Evolutionary conservation across 768 basidiomycete species (phyloP).

Genomic region (Infundibulicybe gibba): DNA sequence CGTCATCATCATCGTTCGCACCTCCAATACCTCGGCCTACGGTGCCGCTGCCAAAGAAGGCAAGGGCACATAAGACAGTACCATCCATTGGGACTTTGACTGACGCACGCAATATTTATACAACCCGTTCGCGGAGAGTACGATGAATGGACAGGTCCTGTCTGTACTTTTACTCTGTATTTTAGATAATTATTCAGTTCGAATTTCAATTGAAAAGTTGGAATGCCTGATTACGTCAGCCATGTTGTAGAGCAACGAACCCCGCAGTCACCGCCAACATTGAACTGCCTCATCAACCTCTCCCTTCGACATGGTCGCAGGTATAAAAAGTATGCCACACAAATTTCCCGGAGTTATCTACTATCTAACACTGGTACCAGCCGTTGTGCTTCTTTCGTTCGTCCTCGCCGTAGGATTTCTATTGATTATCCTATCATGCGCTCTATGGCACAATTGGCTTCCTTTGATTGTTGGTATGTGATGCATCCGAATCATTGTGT

Average conservation of each 20-base stretch:
- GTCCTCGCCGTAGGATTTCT: slow-evolving; percentile 98
- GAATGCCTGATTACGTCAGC: too few species aligned
- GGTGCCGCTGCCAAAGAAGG: slow-evolving; percentile 9
- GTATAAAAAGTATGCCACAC: slow-evolving; percentile 60
- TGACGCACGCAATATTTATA: slow-evolving; percentile 41
- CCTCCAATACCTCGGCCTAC: slow-evolving; percentile 10
- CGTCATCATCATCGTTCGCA: slow-evolving; percentile 35
- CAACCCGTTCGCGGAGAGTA: slow-evolving; percentile 27
- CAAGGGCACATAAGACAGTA: slow-evolving; percentile 7
- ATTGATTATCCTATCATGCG: slow-evolving; percentile 95
- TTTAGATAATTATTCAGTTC: neutral
- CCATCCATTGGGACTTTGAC: slow-evolving; percentile 29
- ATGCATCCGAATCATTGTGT: too few species aligned
- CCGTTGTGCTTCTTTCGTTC: slow-evolving; percentile 95
- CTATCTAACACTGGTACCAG: slow-evolving; percentile 32
- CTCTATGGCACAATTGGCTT: slow-evolving; percentile 95
- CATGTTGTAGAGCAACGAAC: too few species aligned
- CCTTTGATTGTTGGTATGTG: slow-evolving; percentile 90
- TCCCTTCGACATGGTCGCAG: slow-evolving; percentile 49
- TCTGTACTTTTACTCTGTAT: neutral
- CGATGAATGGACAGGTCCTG: slow-evolving; percentile 13
- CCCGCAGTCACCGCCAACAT: neutral
- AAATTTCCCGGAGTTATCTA: neutral
- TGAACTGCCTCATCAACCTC: neutral
- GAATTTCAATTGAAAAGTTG: too few species aligned